Base-by-base conservation (phyloP, 2,329 filamentous ascomycete genomes). In the Curvularia sp. region DNA sequence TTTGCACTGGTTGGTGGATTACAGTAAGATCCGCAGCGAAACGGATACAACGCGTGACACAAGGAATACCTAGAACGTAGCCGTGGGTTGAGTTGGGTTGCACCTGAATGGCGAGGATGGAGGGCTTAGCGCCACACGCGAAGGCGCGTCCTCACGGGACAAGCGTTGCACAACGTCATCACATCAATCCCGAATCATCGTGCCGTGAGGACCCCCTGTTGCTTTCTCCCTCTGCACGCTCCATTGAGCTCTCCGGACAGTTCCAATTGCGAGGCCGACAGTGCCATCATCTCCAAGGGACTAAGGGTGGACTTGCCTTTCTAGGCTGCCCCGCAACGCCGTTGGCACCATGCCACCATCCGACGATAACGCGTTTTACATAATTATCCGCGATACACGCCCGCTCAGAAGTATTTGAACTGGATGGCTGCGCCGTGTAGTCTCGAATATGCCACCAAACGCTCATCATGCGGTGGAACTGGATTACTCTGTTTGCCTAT, bases 91-190 rank as follows among this genome's bases (percentile, higher is more conserved):
- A 42, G 28, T 20, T 50, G 47, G 33, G 39, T 28, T 38, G 42
- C 33, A 41, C 33, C 5, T 54, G 47, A 31, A 38, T 55, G 52
- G n/a, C 39, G 50, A 42, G 51, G 50, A 28, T 50, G 20, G 47
- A 26, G 46, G 49, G 56, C 48, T 60, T 56, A 58, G 63, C 59
- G 62, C 60, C 46, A 62, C 65, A 68, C 65, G 60, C 61, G 64
- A 53, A 41, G 50, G 62, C 71, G 60, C 73, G 71, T 52, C 51
- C 46, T 72, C 72, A 74, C 71, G 71, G 60, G 71, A 70, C 58
- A 55, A 59, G 53, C 53, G 53, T 62, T 62, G 55, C 50, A 51
- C 49, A 53, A 61, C 58, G 56, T 71, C 60, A 74, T 73, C 70
- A 47, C 4, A 38, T 53, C 43, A 28, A 12, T 13, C 18, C 41